Conservation (phyloP, 73 alveolate genomes). For the Paraurostyla sp. region DNA sequence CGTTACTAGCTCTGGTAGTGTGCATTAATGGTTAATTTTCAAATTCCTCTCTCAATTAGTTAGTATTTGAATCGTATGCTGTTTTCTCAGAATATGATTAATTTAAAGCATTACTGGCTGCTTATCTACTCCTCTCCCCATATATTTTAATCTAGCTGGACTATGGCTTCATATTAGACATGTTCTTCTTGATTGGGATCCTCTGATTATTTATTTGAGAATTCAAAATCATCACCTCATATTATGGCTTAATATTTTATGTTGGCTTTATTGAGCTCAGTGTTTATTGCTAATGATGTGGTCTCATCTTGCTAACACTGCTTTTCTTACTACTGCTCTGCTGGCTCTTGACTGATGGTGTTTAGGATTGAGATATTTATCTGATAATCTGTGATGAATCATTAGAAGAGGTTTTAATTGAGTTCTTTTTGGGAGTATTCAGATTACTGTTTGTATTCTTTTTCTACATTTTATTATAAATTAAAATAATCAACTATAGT, state of each 20-base stretch:
- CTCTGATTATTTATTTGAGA: neutral
- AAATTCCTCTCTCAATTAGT: neutral
- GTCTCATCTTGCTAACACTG: too few species aligned
- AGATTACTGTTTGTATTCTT: neutral
- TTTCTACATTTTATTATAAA: neutral
- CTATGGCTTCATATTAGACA: neutral
- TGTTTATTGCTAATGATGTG: too few species aligned
- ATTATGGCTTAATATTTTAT: too few species aligned
- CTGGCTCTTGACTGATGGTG: neutral
- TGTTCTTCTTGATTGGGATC: neutral
- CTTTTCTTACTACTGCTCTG: too few species aligned
- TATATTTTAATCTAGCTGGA: neutral
- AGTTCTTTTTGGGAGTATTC: neutral
- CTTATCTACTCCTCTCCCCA: neutral
- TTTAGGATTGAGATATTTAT: neutral
- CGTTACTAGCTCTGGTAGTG: neutral
- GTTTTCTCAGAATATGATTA: conserved; percentile 3
- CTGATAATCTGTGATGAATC: neutral
- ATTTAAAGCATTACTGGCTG: neutral
- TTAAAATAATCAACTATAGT: neutral
- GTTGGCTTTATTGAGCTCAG: too few species aligned
- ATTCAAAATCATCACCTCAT: too few species aligned
- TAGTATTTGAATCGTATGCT: neutral
- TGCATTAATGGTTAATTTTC: neutral
- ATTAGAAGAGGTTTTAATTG: neutral